A percentile compares a stretch with the other conserved stretches of the same genome.
These are phyloP conservation scores for Halteria grandinella DNA, from an alignment of 73 alveolate genomes.

Conservation along the genomic window DNA sequence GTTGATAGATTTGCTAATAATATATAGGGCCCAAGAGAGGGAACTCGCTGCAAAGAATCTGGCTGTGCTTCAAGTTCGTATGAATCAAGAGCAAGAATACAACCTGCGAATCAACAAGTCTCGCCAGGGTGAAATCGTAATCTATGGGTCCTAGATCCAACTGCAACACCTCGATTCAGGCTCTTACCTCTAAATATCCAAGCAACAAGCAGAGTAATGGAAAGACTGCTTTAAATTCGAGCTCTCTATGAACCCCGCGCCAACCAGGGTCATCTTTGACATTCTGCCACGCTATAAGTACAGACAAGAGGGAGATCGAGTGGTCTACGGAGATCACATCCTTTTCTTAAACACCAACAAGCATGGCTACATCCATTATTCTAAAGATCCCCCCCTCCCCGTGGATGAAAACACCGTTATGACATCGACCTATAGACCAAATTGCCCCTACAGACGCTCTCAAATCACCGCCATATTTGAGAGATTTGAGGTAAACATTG, in stretches of 20 bases:
- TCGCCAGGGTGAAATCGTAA: no score
- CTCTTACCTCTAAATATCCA: slow-evolving; percentile 24
- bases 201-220: slow-evolving; percentile 17
- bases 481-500: slow-evolving; percentile 43
- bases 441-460: slow-evolving; percentile 18
- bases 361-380: slow-evolving; percentile 27
- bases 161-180: slow-evolving; percentile 50
- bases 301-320: slow-evolving; percentile 57
- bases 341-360: slow-evolving; percentile 10
- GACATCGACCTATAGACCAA: slow-evolving; percentile 35
- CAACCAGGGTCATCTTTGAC: slow-evolving; percentile 20
- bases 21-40: slow-evolving; percentile 1
- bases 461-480: slow-evolving; percentile 13
- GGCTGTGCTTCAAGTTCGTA: slow-evolving; percentile 11
- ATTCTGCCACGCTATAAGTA: slow-evolving; percentile 51
- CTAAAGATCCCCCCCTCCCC: slow-evolving; percentile 18
- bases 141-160: slow-evolving; percentile 49
- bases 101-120: slow-evolving; percentile 2
- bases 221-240: slow-evolving; percentile 25
- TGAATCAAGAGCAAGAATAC: slow-evolving; percentile 43
- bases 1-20: background rate
- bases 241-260: background rate
- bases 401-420: slow-evolving; percentile 25
- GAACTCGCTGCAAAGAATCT: slow-evolving; percentile 4
- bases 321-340: slow-evolving; percentile 34